Base-by-base conservation (phyloP, 805 yeast genomes). In the Ogataea allantospora region DNA sequence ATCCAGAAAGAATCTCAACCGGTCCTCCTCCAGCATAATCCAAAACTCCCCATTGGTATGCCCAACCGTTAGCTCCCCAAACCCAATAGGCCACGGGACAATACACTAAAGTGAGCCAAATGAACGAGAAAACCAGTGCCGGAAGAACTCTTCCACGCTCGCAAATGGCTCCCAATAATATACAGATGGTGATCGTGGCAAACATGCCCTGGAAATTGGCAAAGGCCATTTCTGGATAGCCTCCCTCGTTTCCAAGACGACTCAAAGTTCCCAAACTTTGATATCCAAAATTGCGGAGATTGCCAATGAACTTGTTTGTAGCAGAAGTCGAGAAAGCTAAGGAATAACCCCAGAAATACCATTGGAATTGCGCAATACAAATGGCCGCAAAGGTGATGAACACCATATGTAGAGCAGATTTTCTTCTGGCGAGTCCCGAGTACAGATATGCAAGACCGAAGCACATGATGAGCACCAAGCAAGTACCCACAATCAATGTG, bases 11-110 rank as follows among this genome's bases (percentile, higher is more conserved):
- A 40, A 93, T 87, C 61, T 91, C 98, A 18, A 91, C 96, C 1
- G 97, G 95, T 0, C 97, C 97, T 40, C 98, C 98, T 20, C 99
- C 99, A 16, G 99, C 99, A 62, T 86, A 91, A 60, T 91, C 99
- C 35, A 91, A 69, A 2, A 82, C 98, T 5, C 95, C 96, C 80
- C 95, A 91, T 51, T 78, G 71, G 49, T 73, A 73, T 24, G 96
- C 96, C 98, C 98, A 91, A 26, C 99, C 98, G 30, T 80, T 81
- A 1, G 85, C 57, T 40, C 88, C 83, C 98, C 98, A 91, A 38
- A 86, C 79, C 97, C 98, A 89, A 64, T 80, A 87, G 5, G 91
- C 91, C n/a, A 91, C 75, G 0, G 98, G 98, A 58, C 95, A 84
- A 65, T 91, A 91, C 10, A 89, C 97, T 5, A 87, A 54, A 2